Percentiles rank a stretch among this genome's conserved stretches.
phyloP scores from a whole-genome alignment of 495 filamentous ascomycete species.

The Podospora bellae-mahoneyi region DNA sequence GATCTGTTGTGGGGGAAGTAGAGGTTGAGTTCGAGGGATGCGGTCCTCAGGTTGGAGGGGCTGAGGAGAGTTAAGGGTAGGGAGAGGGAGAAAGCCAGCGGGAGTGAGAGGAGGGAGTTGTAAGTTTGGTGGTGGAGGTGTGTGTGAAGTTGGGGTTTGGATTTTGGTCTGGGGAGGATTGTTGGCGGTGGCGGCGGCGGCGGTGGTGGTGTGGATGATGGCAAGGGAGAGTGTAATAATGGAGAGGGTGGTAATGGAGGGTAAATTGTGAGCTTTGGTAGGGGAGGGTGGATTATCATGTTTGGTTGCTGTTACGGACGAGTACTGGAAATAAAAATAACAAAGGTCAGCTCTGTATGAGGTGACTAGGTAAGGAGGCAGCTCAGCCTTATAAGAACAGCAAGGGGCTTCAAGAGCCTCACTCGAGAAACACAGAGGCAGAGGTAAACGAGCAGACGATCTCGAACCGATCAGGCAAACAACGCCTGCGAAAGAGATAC shows the following conservation, averaged over 20 bases:
- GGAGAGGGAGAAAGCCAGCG: slow-evolving; percentile 15
- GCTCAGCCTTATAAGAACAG: not conserved
- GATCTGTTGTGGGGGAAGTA: slow-evolving; percentile 34
- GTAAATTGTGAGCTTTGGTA: not conserved
- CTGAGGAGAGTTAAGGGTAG: not conserved
- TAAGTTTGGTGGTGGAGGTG: slow-evolving; percentile 32
- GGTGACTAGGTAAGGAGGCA: not conserved
- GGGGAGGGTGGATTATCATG: slow-evolving; percentile 5
- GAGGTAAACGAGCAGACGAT: not conserved
- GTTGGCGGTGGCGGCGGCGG: not conserved
- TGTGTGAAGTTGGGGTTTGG: slow-evolving; percentile 33
- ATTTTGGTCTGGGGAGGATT: slow-evolving; percentile 9
- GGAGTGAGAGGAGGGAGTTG: slow-evolving; percentile 28
- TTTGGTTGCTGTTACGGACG: not conserved
- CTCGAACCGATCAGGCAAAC: not conserved
- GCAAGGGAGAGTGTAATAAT: not conserved
- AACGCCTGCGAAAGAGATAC: not conserved
- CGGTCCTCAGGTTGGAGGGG: not conserved
- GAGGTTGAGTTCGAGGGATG: slow-evolving; percentile 21
- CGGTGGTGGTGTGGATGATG: not conserved
- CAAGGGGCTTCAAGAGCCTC: not conserved
- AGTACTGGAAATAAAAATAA: too few species aligned
- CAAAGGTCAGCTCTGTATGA: too few species aligned
- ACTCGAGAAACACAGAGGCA: not conserved
- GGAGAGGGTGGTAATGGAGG: not conserved